Conservation (phyloP, 1,284 basidiomycete species). For the Paramarasmius palmivorus region DNA sequence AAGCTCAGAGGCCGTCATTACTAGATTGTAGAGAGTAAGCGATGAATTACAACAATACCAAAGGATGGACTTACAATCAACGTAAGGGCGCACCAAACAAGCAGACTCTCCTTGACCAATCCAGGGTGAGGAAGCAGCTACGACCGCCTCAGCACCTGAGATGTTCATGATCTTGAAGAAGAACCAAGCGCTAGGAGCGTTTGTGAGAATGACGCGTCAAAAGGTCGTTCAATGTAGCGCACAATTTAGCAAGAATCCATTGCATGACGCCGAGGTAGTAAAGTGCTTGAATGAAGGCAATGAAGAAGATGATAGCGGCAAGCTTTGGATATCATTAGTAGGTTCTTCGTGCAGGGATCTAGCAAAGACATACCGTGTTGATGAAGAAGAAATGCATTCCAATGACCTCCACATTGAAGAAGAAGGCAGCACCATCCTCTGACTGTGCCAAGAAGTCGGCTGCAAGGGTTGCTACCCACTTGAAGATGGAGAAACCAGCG, state of each 20-base stretch:
- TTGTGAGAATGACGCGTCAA: slow-evolving; percentile 2
- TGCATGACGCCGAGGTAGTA: slow-evolving; percentile 89
- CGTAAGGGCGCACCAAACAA: slow-evolving; percentile 83
- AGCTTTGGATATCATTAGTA: slow-evolving; percentile 42
- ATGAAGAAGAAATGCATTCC: slow-evolving; percentile 79
- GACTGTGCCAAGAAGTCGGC: slow-evolving; percentile 70
- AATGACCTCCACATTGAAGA: slow-evolving; percentile 68
- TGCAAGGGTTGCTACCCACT: slow-evolving; percentile 77
- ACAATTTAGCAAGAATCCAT: slow-evolving; percentile 85
- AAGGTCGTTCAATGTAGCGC: slow-evolving; percentile 26
- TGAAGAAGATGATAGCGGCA: slow-evolving; percentile 81
- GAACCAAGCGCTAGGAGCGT: slow-evolving; percentile 76
- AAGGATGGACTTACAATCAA: slow-evolving; percentile 49
- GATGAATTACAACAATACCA: background rate
- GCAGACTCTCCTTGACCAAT: slow-evolving; percentile 89
- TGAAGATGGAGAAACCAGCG: slow-evolving; percentile 81
- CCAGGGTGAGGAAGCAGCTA: slow-evolving; percentile 90
- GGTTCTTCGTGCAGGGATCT: slow-evolving; percentile 5
- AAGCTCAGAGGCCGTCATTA: slow-evolving; percentile 88
- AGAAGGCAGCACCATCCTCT: slow-evolving; percentile 70
- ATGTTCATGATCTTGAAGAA: slow-evolving; percentile 89
- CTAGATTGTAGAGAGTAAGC: slow-evolving; percentile 24
- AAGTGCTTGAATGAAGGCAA: slow-evolving; percentile 86
- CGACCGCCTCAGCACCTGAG: slow-evolving; percentile 89
- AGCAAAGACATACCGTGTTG: slow-evolving; percentile 54